Conservation (phyloP, 1,139 yeast species). For the Magnusiomyces sp. region DNA sequence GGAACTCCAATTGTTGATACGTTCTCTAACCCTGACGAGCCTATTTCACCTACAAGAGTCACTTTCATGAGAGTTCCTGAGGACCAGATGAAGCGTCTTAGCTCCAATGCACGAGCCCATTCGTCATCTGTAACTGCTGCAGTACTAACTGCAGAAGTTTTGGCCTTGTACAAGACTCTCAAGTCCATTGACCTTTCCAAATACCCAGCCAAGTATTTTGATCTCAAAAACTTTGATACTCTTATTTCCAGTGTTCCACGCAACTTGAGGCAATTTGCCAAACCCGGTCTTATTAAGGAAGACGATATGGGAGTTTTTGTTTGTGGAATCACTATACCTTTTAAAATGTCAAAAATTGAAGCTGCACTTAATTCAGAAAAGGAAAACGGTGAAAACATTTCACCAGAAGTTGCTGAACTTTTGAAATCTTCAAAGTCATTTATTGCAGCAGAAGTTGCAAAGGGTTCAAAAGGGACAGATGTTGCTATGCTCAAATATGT, state of each 20-base stretch:
- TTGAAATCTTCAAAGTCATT: neutral
- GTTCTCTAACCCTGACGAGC: neutral
- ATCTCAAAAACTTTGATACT: neutral
- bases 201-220: neutral
- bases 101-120: constrained; percentile 1
- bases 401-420: neutral
- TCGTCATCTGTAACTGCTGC: constrained; percentile 6
- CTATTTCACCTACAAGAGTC: neutral
- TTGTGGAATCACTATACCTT: constrained; percentile 1
- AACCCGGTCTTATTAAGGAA: neutral
- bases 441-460: neutral
- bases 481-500: constrained; percentile 9
- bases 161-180: constrained; percentile 1
- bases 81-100: neutral
- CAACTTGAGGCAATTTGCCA: constrained; percentile 8
- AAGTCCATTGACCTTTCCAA: neutral
- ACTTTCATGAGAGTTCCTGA: neutral
- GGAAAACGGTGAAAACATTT: neutral
- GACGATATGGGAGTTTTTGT: constrained; percentile 11
- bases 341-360: neutral
- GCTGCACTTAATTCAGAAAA: neutral
- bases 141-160: neutral
- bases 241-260: constrained; percentile 5
- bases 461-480: constrained; percentile 7
- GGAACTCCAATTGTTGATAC: constrained; percentile 3